Base-by-base conservation (phyloP, 108 stramenopile genomes). In the Fragilariopsis cylindrus region DNA sequence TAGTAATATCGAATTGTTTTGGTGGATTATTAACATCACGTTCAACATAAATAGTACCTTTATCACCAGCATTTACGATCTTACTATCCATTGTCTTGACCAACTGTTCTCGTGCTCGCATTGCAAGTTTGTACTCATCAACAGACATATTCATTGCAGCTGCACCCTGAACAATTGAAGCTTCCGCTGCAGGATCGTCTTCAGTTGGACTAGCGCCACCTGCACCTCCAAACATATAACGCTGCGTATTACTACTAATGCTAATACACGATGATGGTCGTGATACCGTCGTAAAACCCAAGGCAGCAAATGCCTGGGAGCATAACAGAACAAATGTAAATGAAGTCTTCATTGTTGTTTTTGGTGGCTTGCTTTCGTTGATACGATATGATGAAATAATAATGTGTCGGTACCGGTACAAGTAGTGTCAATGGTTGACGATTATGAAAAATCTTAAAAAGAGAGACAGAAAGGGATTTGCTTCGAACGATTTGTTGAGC, bases 81-180 rank as follows among this genome's bases (percentile, higher is more conserved):
- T 86, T 60, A 12, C 80, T 74, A 60, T 86, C 81, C 56, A 95
- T 73, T 6, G 75, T 76, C 18, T 72, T 72, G 18, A 76, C 79
- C 78, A 95, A 81, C 8, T 76, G 65, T 15, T 68, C 60, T 21
- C 89, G 84, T 13, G 91, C 91, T 16, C 83, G 81, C 69, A 95
- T 88, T 8, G 87, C 94, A 6, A 92, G 66, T 72, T 88, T 83
- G 71, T 95, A 95, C 73, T 95, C 90, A 41, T 88, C 87, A 13
- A 91, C 80, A 62, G 90, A 80, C 88, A 95, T 91, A 45, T 89
- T 89, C 92, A 95, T 92, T 15, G 92, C 87, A 57, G 83, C 84
- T 63, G 94, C 90, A 43, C 81, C 81, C 60, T 87, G 65, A 76
- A 87, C 90, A 66, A 92, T 92, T 69, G 83, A 74, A n/a, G 66